Evolutionary conservation across 371 early-diverging fungal species (phyloP).

Genomic region (Actinomortierella wolfii): DNA sequence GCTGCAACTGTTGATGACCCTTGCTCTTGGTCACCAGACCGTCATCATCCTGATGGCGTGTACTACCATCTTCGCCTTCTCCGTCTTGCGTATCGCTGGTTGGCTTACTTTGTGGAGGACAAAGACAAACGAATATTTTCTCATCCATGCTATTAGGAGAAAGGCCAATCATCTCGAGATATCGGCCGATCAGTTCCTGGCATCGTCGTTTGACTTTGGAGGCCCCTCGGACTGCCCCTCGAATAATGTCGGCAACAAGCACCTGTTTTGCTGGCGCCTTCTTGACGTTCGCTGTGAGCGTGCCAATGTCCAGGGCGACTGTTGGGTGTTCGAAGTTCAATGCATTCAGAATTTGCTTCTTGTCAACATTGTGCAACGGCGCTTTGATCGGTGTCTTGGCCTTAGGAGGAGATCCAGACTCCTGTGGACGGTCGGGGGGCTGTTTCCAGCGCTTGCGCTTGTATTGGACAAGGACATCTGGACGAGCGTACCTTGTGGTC

Average conservation of each 20-base stretch:
- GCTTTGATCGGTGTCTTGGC: constrained; percentile 5
- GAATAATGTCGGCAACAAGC: constrained; percentile 1
- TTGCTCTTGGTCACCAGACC: neutral
- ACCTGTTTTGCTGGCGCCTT: constrained; percentile 8
- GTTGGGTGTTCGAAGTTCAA: constrained; percentile 14
- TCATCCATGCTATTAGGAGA: neutral
- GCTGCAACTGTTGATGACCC: neutral
- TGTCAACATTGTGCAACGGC: constrained; percentile 5
- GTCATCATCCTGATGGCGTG: constrained; percentile 5
- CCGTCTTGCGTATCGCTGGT: neutral
- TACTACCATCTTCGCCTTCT: constrained; percentile 2
- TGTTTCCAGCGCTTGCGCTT: constrained; percentile 9
- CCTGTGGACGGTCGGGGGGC: constrained; percentile 4
- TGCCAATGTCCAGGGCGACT: constrained; percentile 8
- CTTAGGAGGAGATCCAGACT: neutral
- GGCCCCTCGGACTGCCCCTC: constrained; percentile 9
- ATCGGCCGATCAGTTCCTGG: constrained; percentile 12
- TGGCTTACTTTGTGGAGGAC: constrained; percentile 4
- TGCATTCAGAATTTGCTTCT: constrained; percentile 9
- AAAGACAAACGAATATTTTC: constrained; percentile 2
- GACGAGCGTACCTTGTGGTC: too few species aligned
- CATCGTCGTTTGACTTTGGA: constrained; percentile 4
- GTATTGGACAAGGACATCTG: constrained; percentile 6
- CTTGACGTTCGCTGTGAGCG: constrained; percentile 3
- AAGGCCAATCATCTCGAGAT: neutral